Evolutionary conservation across 345 rosid species (phyloP).

Genomic region (Euphorbia pulcherrima): DNA sequence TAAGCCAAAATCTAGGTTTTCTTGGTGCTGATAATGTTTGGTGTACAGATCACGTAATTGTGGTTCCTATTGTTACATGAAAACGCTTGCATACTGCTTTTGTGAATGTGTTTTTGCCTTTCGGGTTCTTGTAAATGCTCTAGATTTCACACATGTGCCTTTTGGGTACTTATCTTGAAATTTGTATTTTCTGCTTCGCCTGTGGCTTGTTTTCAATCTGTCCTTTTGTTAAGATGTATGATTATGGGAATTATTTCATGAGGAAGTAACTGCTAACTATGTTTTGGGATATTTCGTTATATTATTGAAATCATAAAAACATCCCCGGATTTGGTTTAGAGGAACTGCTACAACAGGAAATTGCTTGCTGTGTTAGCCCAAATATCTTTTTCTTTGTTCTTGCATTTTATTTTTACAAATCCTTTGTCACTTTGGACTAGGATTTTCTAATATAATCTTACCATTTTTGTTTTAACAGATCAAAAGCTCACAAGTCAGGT

Average conservation of each 20-base stretch:
- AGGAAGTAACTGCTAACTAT: not conserved
- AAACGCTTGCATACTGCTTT: not conserved
- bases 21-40: not conserved
- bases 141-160: not conserved
- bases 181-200: not conserved
- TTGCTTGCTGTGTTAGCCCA: not conserved
- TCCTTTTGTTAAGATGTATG: not conserved
- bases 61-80: not conserved
- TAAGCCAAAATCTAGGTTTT: not conserved
- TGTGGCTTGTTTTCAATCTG: slow-evolving; percentile 3
- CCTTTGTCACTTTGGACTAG: not conserved
- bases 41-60: not conserved
- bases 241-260: not conserved
- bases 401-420: not conserved
- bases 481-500: slow-evolving; percentile 62
- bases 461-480: slow-evolving; percentile 32
- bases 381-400: not conserved
- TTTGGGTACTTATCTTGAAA: not conserved
- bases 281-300: too few species aligned
- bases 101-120: not conserved
- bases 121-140: not conserved
- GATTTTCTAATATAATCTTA: not conserved
- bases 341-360: not conserved
- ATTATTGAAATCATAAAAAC: too few species aligned
- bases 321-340: too few species aligned